Percentiles rank a stretch among this genome's conserved stretches.
Conservation (phyloP, 2,329 filamentous ascomycete genomes). For the Fusarium udum region DNA sequence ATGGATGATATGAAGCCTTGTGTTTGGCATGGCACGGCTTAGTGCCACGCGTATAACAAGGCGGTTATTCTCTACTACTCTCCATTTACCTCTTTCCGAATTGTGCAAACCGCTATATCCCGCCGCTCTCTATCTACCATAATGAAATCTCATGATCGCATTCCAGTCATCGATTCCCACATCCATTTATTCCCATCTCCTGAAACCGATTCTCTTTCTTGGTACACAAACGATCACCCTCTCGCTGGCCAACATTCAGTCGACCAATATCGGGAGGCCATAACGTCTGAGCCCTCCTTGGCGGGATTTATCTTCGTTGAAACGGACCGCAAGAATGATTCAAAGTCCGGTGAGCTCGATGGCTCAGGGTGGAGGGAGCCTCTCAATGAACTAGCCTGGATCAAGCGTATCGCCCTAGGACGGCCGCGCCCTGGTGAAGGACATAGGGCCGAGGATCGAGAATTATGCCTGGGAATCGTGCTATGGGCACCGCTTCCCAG, state of each 20-base stretch:
- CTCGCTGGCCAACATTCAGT: background rate
- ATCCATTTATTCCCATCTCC: background rate
- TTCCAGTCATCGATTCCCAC: background rate
- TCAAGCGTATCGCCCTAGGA: background rate
- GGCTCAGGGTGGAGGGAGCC: background rate
- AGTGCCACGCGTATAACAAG: too few relatives aligned
- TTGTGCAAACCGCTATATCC: rapidly evolving
- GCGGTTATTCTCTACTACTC: background rate
- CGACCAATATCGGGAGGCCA: background rate
- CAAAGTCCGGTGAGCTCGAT: background rate
- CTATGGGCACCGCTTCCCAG: background rate
- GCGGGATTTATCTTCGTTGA: background rate
- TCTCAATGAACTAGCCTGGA: background rate
- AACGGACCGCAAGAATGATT: background rate
- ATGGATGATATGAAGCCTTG: background rate
- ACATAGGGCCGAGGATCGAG: background rate
- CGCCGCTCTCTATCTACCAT: background rate
- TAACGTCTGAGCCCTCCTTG: rapidly evolving
- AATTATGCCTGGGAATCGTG: background rate
- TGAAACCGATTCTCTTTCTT: background rate
- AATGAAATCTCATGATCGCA: background rate
- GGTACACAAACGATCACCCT: background rate
- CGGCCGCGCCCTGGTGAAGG: background rate
- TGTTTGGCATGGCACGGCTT: background rate
- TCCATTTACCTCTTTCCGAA: background rate